Base-by-base conservation (phyloP, 1,284 basidiomycete genomes). In the Athelia sp. region DNA sequence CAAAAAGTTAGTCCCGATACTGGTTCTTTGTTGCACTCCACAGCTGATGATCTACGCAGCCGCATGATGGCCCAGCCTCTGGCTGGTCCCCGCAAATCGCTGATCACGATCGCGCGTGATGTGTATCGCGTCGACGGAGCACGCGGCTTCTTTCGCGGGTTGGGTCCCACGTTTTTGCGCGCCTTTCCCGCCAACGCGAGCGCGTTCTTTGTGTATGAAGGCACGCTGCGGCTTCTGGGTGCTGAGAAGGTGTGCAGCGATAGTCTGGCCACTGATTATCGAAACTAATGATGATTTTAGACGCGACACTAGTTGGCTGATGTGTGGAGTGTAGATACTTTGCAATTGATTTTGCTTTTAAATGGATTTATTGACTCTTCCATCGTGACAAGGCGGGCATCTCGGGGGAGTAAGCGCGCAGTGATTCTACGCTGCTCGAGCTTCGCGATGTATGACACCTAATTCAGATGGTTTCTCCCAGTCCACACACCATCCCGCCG, bases 121-220 rank as follows among this genome's bases (percentile, higher is more conserved):
- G 82, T 85, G 38, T 73, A n/a, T 75, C 55, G 51, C 63, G 15
- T 66, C 19, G 73, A 80, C 44, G 83, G 85, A 1, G 43, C 71
- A 14, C 57, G 70, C 51, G 84, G 83, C 4, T 87, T 83, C 61
- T 85, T 78, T 70, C 76, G 79, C 50, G 82, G 81, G 1, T 59
- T 84, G 40, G 72, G 72, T 4, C 83, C 84, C 9, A 78, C 75
- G 52, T 64, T 87, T 48, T 63, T 88, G 43, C 76, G 85, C 46
- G 83, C 86, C 18, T 85, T 88, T 62, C 86, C 85, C 2, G 76
- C 79, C 2, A 89, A 89, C 63, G 84, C 84, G 0, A 82, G 77
- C 50, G 85, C 85, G 0, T 72, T 84, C 18, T 83, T 84, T 57
- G 84, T 87, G 1, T 89, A 85, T 60, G 84, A 87, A 63, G 79